phyloP scores from a whole-genome alignment of 345 rosid species.

The Tarenaya hassleriana region DNA sequence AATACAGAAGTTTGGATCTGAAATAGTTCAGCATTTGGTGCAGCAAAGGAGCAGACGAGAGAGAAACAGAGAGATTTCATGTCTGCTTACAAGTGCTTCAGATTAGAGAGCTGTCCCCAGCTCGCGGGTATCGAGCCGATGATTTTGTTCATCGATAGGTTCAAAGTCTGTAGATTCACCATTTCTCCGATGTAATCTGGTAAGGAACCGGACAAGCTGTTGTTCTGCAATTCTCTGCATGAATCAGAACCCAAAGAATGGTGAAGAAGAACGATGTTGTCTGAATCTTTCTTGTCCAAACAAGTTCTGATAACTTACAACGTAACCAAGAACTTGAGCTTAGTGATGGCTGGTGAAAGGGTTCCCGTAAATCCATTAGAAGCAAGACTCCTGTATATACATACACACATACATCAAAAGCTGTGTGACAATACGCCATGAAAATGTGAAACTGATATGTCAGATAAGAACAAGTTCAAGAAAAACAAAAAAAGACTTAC shows the following conservation, averaged over 20 bases:
- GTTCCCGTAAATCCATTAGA: constrained; percentile 81
- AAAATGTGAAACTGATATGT: constrained; percentile 15
- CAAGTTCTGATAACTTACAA: constrained; percentile 42
- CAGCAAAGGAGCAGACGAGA: constrained; percentile 8
- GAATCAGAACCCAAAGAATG: constrained; percentile 14
- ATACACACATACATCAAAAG: too few species aligned
- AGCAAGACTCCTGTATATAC: constrained; percentile 47
- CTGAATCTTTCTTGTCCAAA: background rate
- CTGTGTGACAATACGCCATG: too few species aligned
- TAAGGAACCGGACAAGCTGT: constrained; percentile 56
- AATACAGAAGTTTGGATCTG: constrained; percentile 1
- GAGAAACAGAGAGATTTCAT: background rate
- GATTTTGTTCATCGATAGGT: constrained; percentile 74
- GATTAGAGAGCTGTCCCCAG: constrained; percentile 64
- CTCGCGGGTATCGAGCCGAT: constrained; percentile 58
- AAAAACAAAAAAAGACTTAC: constrained; percentile 39
- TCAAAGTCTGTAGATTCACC: constrained; percentile 50
- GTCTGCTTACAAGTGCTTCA: constrained; percentile 57
- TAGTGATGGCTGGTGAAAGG: constrained; percentile 60
- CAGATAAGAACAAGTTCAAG: background rate
- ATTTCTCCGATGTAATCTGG: constrained; percentile 65
- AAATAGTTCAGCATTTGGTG: background rate
- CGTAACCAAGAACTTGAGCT: constrained; percentile 60
- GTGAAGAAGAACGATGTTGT: background rate
- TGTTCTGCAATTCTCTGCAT: constrained; percentile 84